A percentile compares a stretch with the other conserved stretches of the same genome.
phyloP scores from a whole-genome alignment of 495 filamentous ascomycete species.

The Podospora pseudopauciseta region DNA sequence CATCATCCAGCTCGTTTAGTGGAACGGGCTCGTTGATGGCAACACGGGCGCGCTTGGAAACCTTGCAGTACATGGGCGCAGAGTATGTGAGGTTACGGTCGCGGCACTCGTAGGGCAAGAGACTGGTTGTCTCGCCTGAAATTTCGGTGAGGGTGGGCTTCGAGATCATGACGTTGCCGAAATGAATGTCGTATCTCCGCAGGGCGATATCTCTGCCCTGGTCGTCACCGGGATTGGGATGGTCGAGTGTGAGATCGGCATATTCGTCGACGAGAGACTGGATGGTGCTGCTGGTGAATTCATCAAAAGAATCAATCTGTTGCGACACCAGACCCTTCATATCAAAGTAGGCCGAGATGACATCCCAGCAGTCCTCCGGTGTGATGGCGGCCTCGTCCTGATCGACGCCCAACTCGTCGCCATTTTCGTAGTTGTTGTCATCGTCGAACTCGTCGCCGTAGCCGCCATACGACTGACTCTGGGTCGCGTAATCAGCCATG shows the following conservation, averaged over 20 bases:
- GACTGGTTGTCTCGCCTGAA: slow-evolving; percentile 74
- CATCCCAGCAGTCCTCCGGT: slow-evolving; percentile 95
- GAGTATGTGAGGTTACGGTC: slow-evolving; percentile 94
- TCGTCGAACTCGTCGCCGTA: slow-evolving; percentile 40
- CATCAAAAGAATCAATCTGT: slow-evolving; percentile 96
- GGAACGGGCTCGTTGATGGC: slow-evolving; percentile 70
- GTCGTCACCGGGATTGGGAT: slow-evolving; percentile 70
- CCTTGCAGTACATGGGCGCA: slow-evolving; percentile 79
- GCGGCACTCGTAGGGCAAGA: slow-evolving; percentile 89
- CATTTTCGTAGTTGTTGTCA: slow-evolving; percentile 59
- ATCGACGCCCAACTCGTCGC: slow-evolving; percentile 42
- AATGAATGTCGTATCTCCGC: slow-evolving; percentile 89
- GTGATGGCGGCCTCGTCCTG: slow-evolving; percentile 83
- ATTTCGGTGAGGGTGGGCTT: slow-evolving; percentile 86
- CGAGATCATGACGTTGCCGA: slow-evolving; percentile 78
- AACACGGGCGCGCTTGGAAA: slow-evolving; percentile 73
- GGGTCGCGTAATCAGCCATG: slow-evolving; percentile 30
- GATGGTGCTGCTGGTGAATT: slow-evolving; percentile 89
- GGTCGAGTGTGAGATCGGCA: slow-evolving; percentile 80
- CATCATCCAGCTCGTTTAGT: slow-evolving; percentile 58
- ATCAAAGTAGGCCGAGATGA: slow-evolving; percentile 95
- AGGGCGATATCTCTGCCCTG: slow-evolving; percentile 70
- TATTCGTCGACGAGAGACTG: slow-evolving; percentile 90
- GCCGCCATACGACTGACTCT: slow-evolving; percentile 22
- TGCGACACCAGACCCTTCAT: slow-evolving; percentile 93